phyloP scores from a whole-genome alignment of 148 eudicot species.

The Linanthus parryae region DNA sequence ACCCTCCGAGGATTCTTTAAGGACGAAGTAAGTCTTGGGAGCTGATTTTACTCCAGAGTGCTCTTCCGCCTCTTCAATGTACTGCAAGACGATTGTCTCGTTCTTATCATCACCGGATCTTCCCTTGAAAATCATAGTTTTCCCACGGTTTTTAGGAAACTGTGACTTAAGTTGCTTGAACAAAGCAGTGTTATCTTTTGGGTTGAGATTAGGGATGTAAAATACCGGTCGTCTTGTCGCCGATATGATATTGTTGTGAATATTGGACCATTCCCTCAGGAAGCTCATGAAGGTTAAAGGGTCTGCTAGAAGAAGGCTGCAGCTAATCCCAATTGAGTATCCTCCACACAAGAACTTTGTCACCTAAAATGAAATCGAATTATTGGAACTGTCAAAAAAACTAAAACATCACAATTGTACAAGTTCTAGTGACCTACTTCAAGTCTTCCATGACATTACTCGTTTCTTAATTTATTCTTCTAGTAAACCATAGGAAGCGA shows the following conservation, averaged over 20 bases:
- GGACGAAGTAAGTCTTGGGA: conserved; percentile 15
- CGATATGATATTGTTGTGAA: conserved; percentile 21
- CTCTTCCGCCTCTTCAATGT: conserved; percentile 26
- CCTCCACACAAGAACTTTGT: conserved; percentile 52
- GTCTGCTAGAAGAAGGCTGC: conserved; percentile 42
- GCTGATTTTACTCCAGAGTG: conserved; percentile 16
- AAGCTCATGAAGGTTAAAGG: conserved; percentile 32
- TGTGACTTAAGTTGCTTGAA: background rate
- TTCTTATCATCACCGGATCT: conserved; percentile 8
- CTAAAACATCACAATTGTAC: no score
- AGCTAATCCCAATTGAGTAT: conserved; percentile 43
- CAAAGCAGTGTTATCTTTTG: background rate
- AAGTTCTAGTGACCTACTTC: no score
- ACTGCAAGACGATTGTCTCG: conserved; percentile 17
- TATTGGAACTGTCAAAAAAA: no score
- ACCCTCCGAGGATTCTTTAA: conserved; percentile 15
- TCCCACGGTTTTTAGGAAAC: background rate
- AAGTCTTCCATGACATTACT: no score
- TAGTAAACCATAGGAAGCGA: no score
- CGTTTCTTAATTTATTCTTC: no score
- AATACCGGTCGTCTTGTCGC: conserved; percentile 17
- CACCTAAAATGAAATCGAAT: conserved; percentile 33
- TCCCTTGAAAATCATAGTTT: conserved; percentile 28
- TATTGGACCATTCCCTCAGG: conserved; percentile 35
- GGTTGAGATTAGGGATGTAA: conserved; percentile 26